phyloP scores from a whole-genome alignment of 208 protist species.

The Wallacemonas sp. region DNA sequence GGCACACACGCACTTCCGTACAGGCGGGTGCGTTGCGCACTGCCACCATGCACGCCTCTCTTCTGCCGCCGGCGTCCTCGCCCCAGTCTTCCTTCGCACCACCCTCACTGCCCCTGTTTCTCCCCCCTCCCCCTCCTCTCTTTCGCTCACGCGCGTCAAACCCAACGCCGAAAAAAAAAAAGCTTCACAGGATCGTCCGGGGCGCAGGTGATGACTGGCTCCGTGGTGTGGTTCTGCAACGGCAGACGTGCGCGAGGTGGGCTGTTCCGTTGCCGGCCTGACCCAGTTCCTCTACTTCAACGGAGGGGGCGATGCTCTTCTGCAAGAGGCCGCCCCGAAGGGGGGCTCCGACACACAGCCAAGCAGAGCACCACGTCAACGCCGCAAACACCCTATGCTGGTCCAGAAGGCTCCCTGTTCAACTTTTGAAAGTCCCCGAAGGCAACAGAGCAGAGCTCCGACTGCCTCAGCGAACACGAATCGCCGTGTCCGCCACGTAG shows the following conservation, averaged over 20 bases:
- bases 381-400: constrained; percentile 72
- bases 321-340: constrained; percentile 38
- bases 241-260: constrained; percentile 81
- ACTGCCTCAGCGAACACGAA: constrained; percentile 20
- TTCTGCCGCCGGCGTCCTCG: no score
- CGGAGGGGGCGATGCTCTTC: constrained; percentile 47
- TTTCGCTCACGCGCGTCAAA: no score
- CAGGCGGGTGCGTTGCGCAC: no score
- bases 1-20: no score
- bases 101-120: no score
- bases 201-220: constrained; percentile 75
- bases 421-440: constrained; percentile 49
- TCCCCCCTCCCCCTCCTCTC: no score
- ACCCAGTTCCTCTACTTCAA: constrained; percentile 79
- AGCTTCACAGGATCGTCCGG: constrained; percentile 53
- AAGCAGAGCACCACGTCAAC: constrained; percentile 91
- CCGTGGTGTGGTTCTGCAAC: constrained; percentile 88
- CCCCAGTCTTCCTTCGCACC: no score
- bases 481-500: not conserved
- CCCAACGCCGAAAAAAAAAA: constrained; percentile 38
- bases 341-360: constrained; percentile 68
- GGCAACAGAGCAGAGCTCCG: constrained; percentile 84
- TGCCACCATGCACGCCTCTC: no score
- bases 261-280: constrained; percentile 89
- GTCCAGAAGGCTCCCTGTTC: constrained; percentile 58